Base-by-base conservation (phyloP, 2,329 filamentous ascomycete species). In the Beauveria bassiana region DNA sequence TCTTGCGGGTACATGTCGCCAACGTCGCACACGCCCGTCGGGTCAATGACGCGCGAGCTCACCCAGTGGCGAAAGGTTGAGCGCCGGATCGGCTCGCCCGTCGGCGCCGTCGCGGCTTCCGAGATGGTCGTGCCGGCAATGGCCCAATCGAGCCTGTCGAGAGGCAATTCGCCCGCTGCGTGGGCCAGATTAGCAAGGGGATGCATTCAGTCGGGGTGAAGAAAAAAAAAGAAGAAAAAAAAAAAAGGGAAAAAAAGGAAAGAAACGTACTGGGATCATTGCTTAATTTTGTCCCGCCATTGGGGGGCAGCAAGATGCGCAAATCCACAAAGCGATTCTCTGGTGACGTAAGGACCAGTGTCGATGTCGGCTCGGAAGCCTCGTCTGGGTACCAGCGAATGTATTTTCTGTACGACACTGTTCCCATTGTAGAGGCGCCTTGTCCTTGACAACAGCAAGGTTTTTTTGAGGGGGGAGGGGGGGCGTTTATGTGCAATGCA, bases 321-420 rank as follows among this genome's bases (percentile, higher is more conserved):
- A 88, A 69, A 67, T 89, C 87, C 43, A 89, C 81, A 68, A 87
- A 89, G 43, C 76, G 79, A 34, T 75, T 75, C 28, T 70, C 69
- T 1, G 83, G 81, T 3, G 84, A 84, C 0, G 86, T 89, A 51
- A 89, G 74, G 14, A 89, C 87, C 4, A 88, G 69, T 0, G 86
- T 89, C 1, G 79, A 81, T 0, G 86, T 89, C 18, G 83, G 83
- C 70, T 89, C 86, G 56, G 72, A 72, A n/a, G 79, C 70, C 18
- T 73, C 68, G 0, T 75, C 77, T 0, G 81, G 80, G 3, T 81
- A 73, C 81, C 84, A 86, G 63, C 79, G 79, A 65, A 88, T 87
- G 64, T 79, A 83, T 54, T 81, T 75, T 51, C 86, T 80, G 57
- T 80, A 69, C 0, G 85, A 88, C 47, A 88, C 82, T 66, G 74